Evolutionary conservation across 768 basidiomycete genomes (phyloP).

Genomic region (Dictyophora rubrovolvata): DNA sequence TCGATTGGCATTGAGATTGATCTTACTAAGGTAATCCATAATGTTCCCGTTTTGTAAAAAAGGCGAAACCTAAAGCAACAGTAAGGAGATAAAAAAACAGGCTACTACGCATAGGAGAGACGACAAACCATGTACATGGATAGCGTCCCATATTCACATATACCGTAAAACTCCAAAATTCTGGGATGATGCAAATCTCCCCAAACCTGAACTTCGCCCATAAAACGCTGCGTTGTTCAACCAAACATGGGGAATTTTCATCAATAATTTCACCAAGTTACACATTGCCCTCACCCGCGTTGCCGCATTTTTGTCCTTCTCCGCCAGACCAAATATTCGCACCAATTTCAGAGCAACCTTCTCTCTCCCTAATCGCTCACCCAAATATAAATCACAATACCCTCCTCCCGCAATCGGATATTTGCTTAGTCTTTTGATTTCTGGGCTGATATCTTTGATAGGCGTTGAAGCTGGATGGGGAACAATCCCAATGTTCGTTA

Average conservation of each 20-base stretch:
- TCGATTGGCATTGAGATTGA: background rate
- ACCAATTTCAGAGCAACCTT: constrained; percentile 11
- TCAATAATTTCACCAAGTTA: background rate
- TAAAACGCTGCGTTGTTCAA: constrained; percentile 2
- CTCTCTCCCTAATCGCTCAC: constrained; percentile 9
- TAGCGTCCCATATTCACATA: constrained; percentile 11
- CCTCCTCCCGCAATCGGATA: constrained; percentile 12
- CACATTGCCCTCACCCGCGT: background rate
- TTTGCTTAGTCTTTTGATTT: constrained; percentile 6
- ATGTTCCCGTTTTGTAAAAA: constrained; percentile 19
- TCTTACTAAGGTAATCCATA: constrained; percentile 13
- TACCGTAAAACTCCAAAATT: constrained; percentile 12
- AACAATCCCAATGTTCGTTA: background rate
- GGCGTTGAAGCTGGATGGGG: background rate
- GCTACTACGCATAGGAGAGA: background rate
- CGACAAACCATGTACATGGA: constrained; percentile 4
- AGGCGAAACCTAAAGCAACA: constrained; percentile 11
- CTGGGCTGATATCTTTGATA: constrained; percentile 10
- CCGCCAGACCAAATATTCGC: constrained; percentile 5
- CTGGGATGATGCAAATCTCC: constrained; percentile 10
- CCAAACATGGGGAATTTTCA: background rate
- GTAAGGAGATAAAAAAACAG: background rate
- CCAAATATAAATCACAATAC: constrained; percentile 11
- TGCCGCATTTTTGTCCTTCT: constrained; percentile 3
- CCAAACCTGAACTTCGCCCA: constrained; percentile 9